Conservation (phyloP, 331 rosid species). For the Quercus phellos region DNA sequence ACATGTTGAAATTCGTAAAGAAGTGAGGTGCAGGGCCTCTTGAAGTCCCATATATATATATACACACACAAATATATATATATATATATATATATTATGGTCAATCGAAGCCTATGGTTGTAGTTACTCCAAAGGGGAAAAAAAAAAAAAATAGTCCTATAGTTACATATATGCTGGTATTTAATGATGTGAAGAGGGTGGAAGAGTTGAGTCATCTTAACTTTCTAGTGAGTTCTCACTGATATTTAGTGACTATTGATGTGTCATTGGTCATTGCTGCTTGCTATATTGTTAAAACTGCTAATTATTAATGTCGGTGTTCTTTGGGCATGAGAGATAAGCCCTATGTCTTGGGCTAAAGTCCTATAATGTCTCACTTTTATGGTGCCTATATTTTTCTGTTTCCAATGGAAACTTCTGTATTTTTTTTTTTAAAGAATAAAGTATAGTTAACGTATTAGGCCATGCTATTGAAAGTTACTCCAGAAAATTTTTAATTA, state of each 20-base stretch:
- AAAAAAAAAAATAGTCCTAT: too few species aligned
- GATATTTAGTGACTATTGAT: neutral
- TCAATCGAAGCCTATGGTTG: neutral
- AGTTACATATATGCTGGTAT: conserved; percentile 4
- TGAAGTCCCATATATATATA: neutral
- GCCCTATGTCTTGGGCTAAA: neutral
- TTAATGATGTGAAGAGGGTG: neutral
- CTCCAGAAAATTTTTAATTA: too few species aligned
- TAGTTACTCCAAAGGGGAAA: too few species aligned
- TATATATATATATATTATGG: too few species aligned
- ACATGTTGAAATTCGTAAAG: conserved; percentile 70
- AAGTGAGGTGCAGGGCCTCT: conserved; percentile 38
- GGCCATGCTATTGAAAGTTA: too few species aligned
- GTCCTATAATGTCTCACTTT: neutral
- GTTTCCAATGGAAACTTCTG: neutral
- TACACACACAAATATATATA: too few species aligned
- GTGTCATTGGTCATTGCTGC: neutral
- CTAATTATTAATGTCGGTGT: conserved; percentile 5
- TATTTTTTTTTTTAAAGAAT: neutral
- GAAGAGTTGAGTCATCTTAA: neutral
- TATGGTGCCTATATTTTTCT: neutral
- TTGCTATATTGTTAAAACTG: neutral
- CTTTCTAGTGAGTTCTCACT: neutral
- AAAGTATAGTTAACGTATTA: neutral
- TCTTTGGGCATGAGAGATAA: conserved; percentile 6